phyloP scores from a whole-genome alignment of 2,329 filamentous ascomycete genomes.

The Trichophyton verrucosum region DNA sequence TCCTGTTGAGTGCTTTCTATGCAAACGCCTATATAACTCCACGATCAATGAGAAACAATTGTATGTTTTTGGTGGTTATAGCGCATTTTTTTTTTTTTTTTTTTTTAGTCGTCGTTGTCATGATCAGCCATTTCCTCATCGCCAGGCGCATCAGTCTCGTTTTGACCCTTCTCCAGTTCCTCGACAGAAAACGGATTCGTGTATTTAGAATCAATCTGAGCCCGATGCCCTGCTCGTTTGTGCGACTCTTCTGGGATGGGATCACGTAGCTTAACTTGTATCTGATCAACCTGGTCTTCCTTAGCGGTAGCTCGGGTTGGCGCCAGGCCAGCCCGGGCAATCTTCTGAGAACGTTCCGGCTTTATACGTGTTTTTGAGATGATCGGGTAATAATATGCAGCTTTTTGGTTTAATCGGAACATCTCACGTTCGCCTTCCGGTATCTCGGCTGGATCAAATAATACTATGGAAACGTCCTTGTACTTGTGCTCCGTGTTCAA shows the following conservation, averaged over 20 bases:
- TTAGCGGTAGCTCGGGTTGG: constrained; percentile 28
- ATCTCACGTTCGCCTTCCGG: constrained; percentile 11
- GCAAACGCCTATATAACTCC: neutral
- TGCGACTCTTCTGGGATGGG: constrained; percentile 39
- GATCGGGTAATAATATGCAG: constrained; percentile 52
- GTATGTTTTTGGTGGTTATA: neutral
- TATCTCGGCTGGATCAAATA: constrained; percentile 40
- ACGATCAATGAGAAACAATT: neutral
- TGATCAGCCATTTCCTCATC: constrained; percentile 5
- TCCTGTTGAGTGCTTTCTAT: neutral
- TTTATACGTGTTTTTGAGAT: constrained; percentile 45
- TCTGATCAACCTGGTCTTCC: constrained; percentile 41
- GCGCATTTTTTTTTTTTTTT: too few species aligned
- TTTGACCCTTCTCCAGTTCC: neutral
- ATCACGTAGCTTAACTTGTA: constrained; percentile 41
- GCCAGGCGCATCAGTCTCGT: neutral
- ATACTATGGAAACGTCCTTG: constrained; percentile 45
- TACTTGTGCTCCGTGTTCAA: constrained; percentile 41
- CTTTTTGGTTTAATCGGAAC: constrained; percentile 32
- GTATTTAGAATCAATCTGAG: constrained; percentile 36
- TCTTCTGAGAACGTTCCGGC: constrained; percentile 35
- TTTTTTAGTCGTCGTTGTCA: neutral
- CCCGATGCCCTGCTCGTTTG: constrained; percentile 34
- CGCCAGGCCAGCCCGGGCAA: constrained; percentile 30
- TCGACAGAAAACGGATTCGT: constrained; percentile 23